phyloP scores from a whole-genome alignment of 192 early-diverging fungal genomes.

The Polychytrium aggregatum region DNA sequence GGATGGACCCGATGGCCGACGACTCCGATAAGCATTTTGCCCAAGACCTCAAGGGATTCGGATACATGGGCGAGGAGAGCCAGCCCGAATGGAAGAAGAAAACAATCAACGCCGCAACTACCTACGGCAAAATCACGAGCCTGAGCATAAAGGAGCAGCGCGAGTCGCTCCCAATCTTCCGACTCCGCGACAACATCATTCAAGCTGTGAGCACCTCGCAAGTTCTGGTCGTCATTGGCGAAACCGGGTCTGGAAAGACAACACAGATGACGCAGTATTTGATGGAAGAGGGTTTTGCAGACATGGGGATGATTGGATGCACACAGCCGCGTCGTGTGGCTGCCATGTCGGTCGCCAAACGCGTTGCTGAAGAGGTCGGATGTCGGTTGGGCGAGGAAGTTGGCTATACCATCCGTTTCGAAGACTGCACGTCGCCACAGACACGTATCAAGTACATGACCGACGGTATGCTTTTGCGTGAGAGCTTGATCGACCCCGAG shows the following conservation, averaged over 20 bases:
- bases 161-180: conserved; percentile 78
- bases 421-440: conserved; percentile 85
- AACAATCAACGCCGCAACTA: conserved; percentile 68
- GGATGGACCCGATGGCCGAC: conserved; percentile 84
- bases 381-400: conserved; percentile 87
- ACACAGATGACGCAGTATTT: conserved; percentile 98
- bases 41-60: conserved; percentile 77
- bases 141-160: conserved; percentile 69
- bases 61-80: conserved; percentile 38
- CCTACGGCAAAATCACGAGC: conserved; percentile 83
- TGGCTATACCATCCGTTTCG: conserved; percentile 97
- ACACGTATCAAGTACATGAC: conserved; percentile 99
- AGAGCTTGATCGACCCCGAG: conserved; percentile 74
- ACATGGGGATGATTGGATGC: conserved; percentile 84
- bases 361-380: conserved; percentile 94
- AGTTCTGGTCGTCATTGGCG: conserved; percentile 81
- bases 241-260: conserved; percentile 97
- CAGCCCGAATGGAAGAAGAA: conserved; percentile 86
- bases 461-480: conserved; percentile 92
- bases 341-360: conserved; percentile 97
- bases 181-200: conserved; percentile 64
- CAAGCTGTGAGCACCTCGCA: conserved; percentile 67
- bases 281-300: conserved; percentile 88
- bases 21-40: conserved; percentile 76
- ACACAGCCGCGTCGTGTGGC: conserved; percentile 98